A percentile compares a stretch with the other conserved stretches of the same genome.
These are phyloP conservation scores for Wickerhamomyces tratensis DNA, from an alignment of 805 yeast species.

Conservation along the genomic window DNA sequence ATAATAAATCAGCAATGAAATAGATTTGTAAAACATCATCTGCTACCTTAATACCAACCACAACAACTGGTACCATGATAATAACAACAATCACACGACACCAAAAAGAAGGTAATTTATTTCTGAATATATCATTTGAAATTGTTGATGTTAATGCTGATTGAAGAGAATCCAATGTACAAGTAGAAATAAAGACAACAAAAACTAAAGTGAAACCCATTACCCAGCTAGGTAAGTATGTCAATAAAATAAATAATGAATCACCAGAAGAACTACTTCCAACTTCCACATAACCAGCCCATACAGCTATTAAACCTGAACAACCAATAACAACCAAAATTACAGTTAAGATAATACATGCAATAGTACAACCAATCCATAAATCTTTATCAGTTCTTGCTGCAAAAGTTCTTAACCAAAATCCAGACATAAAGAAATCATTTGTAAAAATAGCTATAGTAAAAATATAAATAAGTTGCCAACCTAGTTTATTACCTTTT, in stretches of 20 bases:
- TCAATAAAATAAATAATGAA: conserved; percentile 64
- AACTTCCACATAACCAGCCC: conserved; percentile 61
- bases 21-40: conserved; percentile 79
- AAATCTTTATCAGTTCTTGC: conserved; percentile 70
- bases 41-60: conserved; percentile 75
- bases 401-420: conserved; percentile 93
- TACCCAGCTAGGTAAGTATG: conserved; percentile 77
- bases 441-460: conserved; percentile 83
- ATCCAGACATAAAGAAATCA: conserved; percentile 84
- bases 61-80: conserved; percentile 80
- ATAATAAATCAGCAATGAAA: conserved; percentile 82
- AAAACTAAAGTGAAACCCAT: conserved; percentile 76
- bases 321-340: conserved; percentile 68
- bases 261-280: conserved; percentile 44
- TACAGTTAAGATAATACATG: conserved; percentile 54
- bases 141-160: conserved; percentile 83
- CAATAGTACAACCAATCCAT: conserved; percentile 64
- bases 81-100: conserved; percentile 62
- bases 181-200: conserved; percentile 65
- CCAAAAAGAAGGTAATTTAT: conserved; percentile 56
- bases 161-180: conserved; percentile 84
- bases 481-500: conserved; percentile 63
- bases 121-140: conserved; percentile 84
- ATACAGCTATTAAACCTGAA: conserved; percentile 82
- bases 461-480: conserved; percentile 82